A percentile compares a stretch with the other conserved stretches of the same genome.
Evolutionary conservation across 2,329 filamentous ascomycete genomes (phyloP).

Genomic region (Pseudocercospora ulei): DNA sequence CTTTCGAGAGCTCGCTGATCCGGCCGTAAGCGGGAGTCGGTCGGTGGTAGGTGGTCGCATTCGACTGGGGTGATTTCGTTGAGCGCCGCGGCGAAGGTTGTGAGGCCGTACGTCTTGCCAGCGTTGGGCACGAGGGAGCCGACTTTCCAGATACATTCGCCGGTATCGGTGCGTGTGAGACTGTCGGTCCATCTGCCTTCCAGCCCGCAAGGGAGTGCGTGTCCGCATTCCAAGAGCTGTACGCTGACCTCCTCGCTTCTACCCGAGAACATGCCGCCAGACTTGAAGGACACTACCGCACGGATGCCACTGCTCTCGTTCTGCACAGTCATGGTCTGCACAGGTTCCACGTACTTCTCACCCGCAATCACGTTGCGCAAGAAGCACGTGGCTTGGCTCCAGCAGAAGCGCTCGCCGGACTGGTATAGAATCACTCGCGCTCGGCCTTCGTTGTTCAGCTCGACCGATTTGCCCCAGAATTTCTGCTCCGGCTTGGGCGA

Average conservation of each 20-base stretch:
- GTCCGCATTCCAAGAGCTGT: slow-evolving; percentile 59
- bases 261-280: slow-evolving; percentile 94
- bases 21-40: slow-evolving; percentile 72
- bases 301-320: slow-evolving; percentile 78
- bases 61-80: slow-evolving; percentile 84
- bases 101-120: slow-evolving; percentile 74
- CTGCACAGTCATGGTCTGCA: slow-evolving; percentile 74
- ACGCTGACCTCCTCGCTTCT: slow-evolving; percentile 81
- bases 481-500: slow-evolving; percentile 84
- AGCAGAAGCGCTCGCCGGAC: slow-evolving; percentile 67
- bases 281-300: slow-evolving; percentile 80
- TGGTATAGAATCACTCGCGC: slow-evolving; percentile 67
- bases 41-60: slow-evolving; percentile 61
- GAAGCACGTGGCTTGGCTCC: slow-evolving; percentile 80
- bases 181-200: slow-evolving; percentile 74
- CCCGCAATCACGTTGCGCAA: slow-evolving; percentile 93
- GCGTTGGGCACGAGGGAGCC: slow-evolving; percentile 71
- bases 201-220: slow-evolving; percentile 57
- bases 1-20: slow-evolving; percentile 80
- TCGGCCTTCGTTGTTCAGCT: slow-evolving; percentile 85
- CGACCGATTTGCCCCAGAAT: slow-evolving; percentile 96
- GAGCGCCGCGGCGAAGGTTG: slow-evolving; percentile 70
- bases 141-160: slow-evolving; percentile 65
- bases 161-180: slow-evolving; percentile 55
- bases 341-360: slow-evolving; percentile 95